Base-by-base conservation (phyloP, 208 protist species). In the Phytomonas francai region DNA sequence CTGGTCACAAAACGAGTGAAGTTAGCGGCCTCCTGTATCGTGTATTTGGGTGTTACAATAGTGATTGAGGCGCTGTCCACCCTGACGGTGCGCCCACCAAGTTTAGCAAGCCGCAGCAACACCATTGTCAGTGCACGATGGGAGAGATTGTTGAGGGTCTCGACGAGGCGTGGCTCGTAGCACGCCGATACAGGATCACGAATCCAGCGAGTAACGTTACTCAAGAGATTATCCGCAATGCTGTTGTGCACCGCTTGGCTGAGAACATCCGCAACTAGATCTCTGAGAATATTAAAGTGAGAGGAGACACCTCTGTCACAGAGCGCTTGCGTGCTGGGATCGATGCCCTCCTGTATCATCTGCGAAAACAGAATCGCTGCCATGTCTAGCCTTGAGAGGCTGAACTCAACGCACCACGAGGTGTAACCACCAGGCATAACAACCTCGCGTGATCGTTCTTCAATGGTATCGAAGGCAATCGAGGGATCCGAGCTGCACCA, bases 211-310 rank as follows among this genome's bases (percentile, higher is more conserved):
- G 91, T 67, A 22, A 96, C 82, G 69, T 91, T 89, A 49, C 68
- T 76, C 27, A 96, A 72, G 9, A 96, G 79, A 22, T 77, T 80
- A 70, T 92, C 87, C 3, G 88, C 88, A 9, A 81, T 76, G 22
- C 65, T 54, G 76, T 87, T 87, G 0, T 83, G 64, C 25, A 85
- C 78, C 28, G 87, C 88, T 68, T 91, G 82, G 11, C 87, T 83
- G 11, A 94, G 80, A 30, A 94, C 62, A 68, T 94, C 87, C 0
- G 91, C 80, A 11, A 96, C 74, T n/a, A 96, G 66, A 70, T 96
- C 91, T 14, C 91, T 82, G 27, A 96, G 66, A 31, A 96, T 87
- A 73, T 94, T 94, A 74, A 96, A 96, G 77, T 96, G 91, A 34
- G 91, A 78, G 14, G 83, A 80, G 3, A 96, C 85, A 27, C 91